Evolutionary conservation across 148 eudicot genomes (phyloP), one percentile per base, ranked within the genome.

Genomic region (Gaultheria prostrata): DNA sequence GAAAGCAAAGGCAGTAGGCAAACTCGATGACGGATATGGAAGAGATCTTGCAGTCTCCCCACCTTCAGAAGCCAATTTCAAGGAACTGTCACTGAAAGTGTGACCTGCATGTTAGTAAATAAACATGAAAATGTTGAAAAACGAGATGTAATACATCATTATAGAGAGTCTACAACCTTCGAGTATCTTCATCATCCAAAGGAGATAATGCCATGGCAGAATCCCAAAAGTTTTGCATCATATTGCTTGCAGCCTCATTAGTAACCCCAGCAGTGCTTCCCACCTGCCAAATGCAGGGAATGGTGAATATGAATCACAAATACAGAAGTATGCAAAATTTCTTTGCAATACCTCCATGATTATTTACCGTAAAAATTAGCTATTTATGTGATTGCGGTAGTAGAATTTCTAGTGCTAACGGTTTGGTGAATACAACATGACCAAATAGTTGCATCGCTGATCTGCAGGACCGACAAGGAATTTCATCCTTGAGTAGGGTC

Each of bases 171-270:
- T 78, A 20, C 35, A 88, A 92, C 99, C 99, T 94, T 79, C 90
- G 88, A 61, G 91, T 83, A 77, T 97, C 99, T 4, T 93, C 98
- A 56, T 97, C 98, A 83, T 91, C 97, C 63, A 80, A 75, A 83
- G 92, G 91, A 83, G 86, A 84, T 80, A 91, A 89, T 56, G 86
- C 91, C 95, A 96, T 92, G 24, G 97, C 98, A 82, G 98, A 89
- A 87, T 94, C 99, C 98, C 97, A 97, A 86, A 97, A 97, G 35
- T 92, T 97, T 86, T 97, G 98, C 95, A 97, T 92, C 98, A 93
- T 90, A 76, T 84, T 87, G 82, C 89, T 86, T 73, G 95, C 85
- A 78, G 95, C 91, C 87, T 94, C 99, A 76, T 80, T 91, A 80
- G 88, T 93, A 57, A 87, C 86, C 80, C 97, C 98, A 77, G 95